A percentile compares a stretch with the other conserved stretches of the same genome.
Conservation (phyloP, 257 asterid genomes). For the Solanum arcanum region DNA sequence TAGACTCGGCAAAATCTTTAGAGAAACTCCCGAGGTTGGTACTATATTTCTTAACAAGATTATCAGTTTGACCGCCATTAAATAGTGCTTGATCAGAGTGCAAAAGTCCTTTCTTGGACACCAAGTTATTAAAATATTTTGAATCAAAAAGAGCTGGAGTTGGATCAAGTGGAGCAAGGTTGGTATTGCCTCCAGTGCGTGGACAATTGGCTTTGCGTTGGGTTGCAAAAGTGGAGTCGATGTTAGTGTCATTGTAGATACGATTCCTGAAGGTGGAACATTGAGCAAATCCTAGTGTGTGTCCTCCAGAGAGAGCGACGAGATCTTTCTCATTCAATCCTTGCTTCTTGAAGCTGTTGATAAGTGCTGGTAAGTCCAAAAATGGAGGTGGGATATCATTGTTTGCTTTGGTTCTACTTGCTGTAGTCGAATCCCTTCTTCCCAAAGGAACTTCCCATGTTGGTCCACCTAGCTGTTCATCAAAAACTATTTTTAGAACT, state of each 20-base stretch:
- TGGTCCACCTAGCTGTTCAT: constrained; percentile 36
- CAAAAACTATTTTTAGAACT: background rate
- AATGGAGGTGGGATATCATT: constrained; percentile 28
- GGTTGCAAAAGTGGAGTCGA: constrained; percentile 14
- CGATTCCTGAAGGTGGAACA: constrained; percentile 25
- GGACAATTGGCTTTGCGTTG: constrained; percentile 20
- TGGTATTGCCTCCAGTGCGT: constrained; percentile 12
- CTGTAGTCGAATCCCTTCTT: constrained; percentile 37
- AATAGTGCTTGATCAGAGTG: constrained; percentile 39
- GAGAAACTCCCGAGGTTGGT: constrained; percentile 12
- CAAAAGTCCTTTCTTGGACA: constrained; percentile 20
- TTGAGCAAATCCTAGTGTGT: constrained; percentile 34
- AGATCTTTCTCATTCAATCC: constrained; percentile 24
- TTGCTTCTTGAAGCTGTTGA: constrained; percentile 18
- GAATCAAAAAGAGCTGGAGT: constrained; percentile 16
- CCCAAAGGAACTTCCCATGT: constrained; percentile 35
- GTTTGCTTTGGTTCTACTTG: constrained; percentile 20
- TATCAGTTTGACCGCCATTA: constrained; percentile 18
- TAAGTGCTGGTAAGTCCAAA: constrained; percentile 18
- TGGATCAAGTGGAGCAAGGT: constrained; percentile 24
- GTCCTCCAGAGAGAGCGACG: constrained; percentile 42
- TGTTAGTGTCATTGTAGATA: constrained; percentile 19
- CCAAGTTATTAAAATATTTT: constrained; percentile 13
- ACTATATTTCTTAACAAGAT: constrained; percentile 4
- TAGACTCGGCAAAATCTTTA: constrained; percentile 19